Percentiles rank a stretch among this genome's conserved stretches.
phyloP scores from a whole-genome alignment of 106 monocot genomes.

The Hemerocallis citrina region DNA sequence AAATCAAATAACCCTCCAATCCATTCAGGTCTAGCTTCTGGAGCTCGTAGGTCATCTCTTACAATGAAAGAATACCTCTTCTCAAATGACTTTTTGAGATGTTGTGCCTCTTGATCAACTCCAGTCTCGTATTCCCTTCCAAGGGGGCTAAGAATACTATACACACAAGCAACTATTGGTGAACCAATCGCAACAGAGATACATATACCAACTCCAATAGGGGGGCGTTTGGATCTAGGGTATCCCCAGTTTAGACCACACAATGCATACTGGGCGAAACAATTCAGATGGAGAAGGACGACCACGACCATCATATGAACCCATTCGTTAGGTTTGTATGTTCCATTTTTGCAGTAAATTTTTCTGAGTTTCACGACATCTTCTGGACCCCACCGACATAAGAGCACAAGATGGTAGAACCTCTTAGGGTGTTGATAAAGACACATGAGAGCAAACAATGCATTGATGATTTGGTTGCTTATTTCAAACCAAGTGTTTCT shows the following conservation, averaged over 20 bases:
- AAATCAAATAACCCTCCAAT: constrained; percentile 36
- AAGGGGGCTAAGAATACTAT: constrained; percentile 54
- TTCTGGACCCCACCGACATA: constrained; percentile 33
- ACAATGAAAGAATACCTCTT: constrained; percentile 53
- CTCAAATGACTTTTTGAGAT: constrained; percentile 20
- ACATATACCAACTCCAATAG: constrained; percentile 33
- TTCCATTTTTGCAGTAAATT: constrained; percentile 57
- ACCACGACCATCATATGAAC: constrained; percentile 60
- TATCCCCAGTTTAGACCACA: constrained; percentile 57
- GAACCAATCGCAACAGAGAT: constrained; percentile 38
- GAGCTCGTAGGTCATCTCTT: constrained; percentile 8
- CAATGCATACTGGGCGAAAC: constrained; percentile 54
- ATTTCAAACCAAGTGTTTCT: constrained; percentile 79
- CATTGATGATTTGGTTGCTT: constrained; percentile 72
- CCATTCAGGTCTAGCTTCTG: constrained; percentile 26
- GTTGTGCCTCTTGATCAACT: constrained; percentile 18
- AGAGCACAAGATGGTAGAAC: constrained; percentile 42
- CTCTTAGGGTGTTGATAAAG: constrained; percentile 51
- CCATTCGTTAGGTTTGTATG: constrained; percentile 51
- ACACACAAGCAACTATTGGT: constrained; percentile 36
- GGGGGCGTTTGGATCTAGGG: constrained; percentile 26
- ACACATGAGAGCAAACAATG: constrained; percentile 65
- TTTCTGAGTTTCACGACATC: constrained; percentile 46
- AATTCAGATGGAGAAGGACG: constrained; percentile 50
- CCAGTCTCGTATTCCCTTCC: constrained; percentile 36